Evolutionary conservation across 768 basidiomycete genomes (phyloP), one percentile per base, ranked within the genome.

Genomic region (Phaeotremella skinneri): DNA sequence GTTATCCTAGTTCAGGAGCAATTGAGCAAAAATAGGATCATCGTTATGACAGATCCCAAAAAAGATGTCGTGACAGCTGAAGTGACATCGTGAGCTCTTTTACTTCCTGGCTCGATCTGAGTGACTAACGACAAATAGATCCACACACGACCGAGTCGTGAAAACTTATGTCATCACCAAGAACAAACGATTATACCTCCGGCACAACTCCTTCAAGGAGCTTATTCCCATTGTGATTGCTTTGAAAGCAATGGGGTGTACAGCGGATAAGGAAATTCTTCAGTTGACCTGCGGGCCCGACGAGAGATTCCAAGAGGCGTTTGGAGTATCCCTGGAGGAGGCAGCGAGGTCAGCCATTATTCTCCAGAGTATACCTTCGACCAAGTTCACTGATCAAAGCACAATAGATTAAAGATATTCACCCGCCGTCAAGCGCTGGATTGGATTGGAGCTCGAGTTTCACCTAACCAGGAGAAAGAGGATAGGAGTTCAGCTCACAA

Each of bases 1-100:
- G 96, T 99, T 68, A 99, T 99, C 66, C 81, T 99, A 62, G 94
- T 99, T 5, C 96, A 99, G 77, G 96, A 98, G 75, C 96, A 99
- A 79, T 79, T 98, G 72, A 93, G 90, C 82, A 98, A 98, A 82
- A 98, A 99, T 77, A 85, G 96, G 41, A 99, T 99, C 73, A 97
- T 99, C 66, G 96, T 99, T 61, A 96, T 98, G 80, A 89, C 87
- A 4, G 96, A 98, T 77, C 79, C 82, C 21, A 85, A 85, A 41
- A 97, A 98, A 78, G 90, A 89, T 4, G 80, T 87, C 37, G 92
- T 96, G 0, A 91, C 91, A 75, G 91, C 94, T 2, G 92, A 91
- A 3, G 96, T 93, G 78, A 97, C 93, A 50, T 96, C 92, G 90
- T 93, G 70, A 74, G 91, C 81, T 54, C 17, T 17, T 49, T 59